Evolutionary conservation across 2,329 filamentous ascomycete genomes (phyloP), one percentile per base, ranked within the genome.

Genomic region (Tricladium varicosporioides): DNA sequence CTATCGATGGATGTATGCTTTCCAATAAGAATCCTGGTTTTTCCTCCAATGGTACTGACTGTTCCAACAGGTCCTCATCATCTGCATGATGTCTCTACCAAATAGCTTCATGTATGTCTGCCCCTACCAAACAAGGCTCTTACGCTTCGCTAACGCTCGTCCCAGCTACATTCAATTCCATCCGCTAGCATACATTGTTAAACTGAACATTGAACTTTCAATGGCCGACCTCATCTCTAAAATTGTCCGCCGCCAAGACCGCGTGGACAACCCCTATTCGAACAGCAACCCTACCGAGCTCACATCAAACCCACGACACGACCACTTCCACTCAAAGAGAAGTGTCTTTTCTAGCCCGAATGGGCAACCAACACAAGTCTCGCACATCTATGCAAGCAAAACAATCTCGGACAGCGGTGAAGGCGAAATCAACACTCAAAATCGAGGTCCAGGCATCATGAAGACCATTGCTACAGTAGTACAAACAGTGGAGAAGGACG

Each of bases 141-240:
- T 19, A 15, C 14, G 10, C 15, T 49, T 43, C 22, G 11, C 16
- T 18, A 27, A 43, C 14, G 10, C 10, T 2, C 54, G 58, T n/a
- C 15, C 40, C 40, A 43, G 40, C 9, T 69, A 67, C 62, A 68
- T 73, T 32, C 70, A 72, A 54, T 73, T 73, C 65, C 72, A 73
- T 54, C 71, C 72, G 0, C 67, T 74, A 14, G 68, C 67, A 9
- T 74, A 74, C 65, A 73, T 73, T 51, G 70, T 74, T 45, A 74
- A 69, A 52, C 70, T 74, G 48, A 74, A 75, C 61, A 74, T 74
- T 51, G 73, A 75, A 62, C 71, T 74, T 70, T 70, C 67, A 62
- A 75, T 75, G 72, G 72, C 73, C 8, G 68, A 68, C 1, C 67
- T 75, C 5, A 71, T 75, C 51, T 43, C 40, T 14, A 43, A 43